Evolutionary conservation across 495 filamentous ascomycete genomes (phyloP), one percentile per base, ranked within the genome.

Genomic region (Penicillium arizonense): DNA sequence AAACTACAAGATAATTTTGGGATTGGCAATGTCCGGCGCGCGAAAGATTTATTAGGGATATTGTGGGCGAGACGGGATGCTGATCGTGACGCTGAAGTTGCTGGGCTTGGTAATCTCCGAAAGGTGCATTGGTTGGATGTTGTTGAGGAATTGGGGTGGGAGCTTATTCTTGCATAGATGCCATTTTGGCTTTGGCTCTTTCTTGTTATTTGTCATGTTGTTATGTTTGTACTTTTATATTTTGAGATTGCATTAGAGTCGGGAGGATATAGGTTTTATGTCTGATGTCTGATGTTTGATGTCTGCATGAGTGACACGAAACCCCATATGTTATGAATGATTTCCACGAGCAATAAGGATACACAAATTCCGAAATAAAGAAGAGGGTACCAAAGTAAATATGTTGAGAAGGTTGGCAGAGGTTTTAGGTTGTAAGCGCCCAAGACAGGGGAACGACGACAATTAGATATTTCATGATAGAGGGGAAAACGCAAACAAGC

Each of bases 111-210:
- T 30, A 30, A n/a, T 4, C 21, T 8, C 11, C 32, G 39, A 5
- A 53, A 47, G 10, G 53, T 50, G 28, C 72, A 77, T 55, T 77
- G 74, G 74, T 45, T 72, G 52, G 71, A 75, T 61, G 49, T 75
- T 6, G 41, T 75, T 5, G 70, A 75, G 24, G 62, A 69, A 40
- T 45, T 77, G 26, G 58, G 68, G 18, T 77, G 74, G 74, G 71
- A 75, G 44, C 51, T 77, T 46, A 72, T 69, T 23, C 61, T 77
- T 44, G 74, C 70, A 47, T 70, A 53, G 50, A 4, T 52, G 20
- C 23, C 26, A 0, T 36, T 20, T 44, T 18, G 18, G 18, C 18
- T 18, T 28, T 13, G 34, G 11, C 28, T 33, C 23, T 13, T 2
- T 36, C n/a, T 35, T 39, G 32, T 2, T 7, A 26, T 26, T 26